phyloP scores from a whole-genome alignment of 495 filamentous ascomycete species.

The Chlorociboria aeruginascens region DNA sequence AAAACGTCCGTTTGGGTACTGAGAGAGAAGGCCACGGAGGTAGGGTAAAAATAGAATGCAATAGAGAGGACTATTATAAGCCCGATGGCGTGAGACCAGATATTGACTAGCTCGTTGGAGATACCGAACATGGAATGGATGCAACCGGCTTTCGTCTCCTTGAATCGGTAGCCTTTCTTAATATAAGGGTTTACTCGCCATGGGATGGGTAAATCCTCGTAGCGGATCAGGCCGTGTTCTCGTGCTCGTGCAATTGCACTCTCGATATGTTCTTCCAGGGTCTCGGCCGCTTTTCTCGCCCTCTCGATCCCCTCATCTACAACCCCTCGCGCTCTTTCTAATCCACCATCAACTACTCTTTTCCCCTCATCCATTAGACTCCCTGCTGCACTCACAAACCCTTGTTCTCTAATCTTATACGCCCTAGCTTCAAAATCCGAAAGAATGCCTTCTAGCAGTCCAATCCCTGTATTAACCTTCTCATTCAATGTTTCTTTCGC shows the following conservation, averaged over 20 bases:
- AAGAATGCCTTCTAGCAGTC: slow-evolving; percentile 72
- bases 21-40: slow-evolving; percentile 68
- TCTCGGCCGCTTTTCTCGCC: slow-evolving; percentile 64
- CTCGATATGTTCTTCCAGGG: slow-evolving; percentile 68
- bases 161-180: slow-evolving; percentile 81
- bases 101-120: slow-evolving; percentile 93
- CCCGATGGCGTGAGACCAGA: slow-evolving; percentile 90
- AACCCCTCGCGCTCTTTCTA: slow-evolving; percentile 64
- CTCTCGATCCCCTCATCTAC: slow-evolving; percentile 78
- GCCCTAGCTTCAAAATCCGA: slow-evolving; percentile 73
- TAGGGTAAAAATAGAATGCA: slow-evolving; percentile 94
- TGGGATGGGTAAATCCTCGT: slow-evolving; percentile 79
- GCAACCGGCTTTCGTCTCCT: slow-evolving; percentile 75
- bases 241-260: slow-evolving; percentile 64
- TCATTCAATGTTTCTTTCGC: slow-evolving; percentile 81
- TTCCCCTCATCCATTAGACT: slow-evolving; percentile 56
- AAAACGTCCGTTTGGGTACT: slow-evolving; percentile 80
- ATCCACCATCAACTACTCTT: slow-evolving; percentile 59
- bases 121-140: slow-evolving; percentile 68
- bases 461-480: slow-evolving; percentile 78
- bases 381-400: slow-evolving; percentile 49
- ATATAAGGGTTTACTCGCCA: slow-evolving; percentile 97
- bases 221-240: slow-evolving; percentile 72
- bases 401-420: slow-evolving; percentile 45
- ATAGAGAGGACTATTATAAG: slow-evolving; percentile 76